A percentile compares a stretch with the other conserved stretches of the same genome.
Conservation (phyloP, 345 rosid genomes). For the Ceriops decandra region DNA sequence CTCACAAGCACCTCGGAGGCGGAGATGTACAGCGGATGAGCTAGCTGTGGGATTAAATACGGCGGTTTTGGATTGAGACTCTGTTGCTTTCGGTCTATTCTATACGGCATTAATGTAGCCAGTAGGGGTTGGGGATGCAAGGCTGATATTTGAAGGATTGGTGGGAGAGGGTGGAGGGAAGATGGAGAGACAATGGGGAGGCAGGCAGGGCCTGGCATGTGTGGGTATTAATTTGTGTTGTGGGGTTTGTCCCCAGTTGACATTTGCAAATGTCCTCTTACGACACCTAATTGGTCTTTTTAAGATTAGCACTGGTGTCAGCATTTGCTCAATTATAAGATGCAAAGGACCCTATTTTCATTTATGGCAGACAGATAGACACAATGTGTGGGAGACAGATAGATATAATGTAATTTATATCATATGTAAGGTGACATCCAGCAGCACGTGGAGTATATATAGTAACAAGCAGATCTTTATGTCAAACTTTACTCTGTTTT, state of each 20-base stretch:
- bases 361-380: no score
- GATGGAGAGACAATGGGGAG: conserved; percentile 10
- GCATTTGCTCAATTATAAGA: no score
- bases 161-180: neutral
- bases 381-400: no score
- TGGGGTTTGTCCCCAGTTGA: no score
- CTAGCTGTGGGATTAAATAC: neutral
- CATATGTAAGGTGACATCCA: no score
- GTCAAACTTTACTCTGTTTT: no score
- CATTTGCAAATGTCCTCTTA: conserved; percentile 4
- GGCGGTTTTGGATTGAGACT: neutral
- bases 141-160: conserved; percentile 31
- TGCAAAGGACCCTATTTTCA: no score
- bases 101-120: conserved; percentile 27
- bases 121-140: conserved; percentile 16
- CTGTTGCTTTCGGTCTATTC: neutral
- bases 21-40: neutral
- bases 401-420: no score
- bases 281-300: conserved; percentile 2
- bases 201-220: conserved; percentile 4
- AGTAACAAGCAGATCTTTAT: no score
- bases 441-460: no score
- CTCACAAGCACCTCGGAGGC: neutral
- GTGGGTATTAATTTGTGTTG: neutral
- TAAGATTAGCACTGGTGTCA: no score